Percentiles rank a stretch among this genome's conserved stretches.
Evolutionary conservation across 176 grass and related monocot genomes (phyloP).

Genomic region (Musa acuminata): DNA sequence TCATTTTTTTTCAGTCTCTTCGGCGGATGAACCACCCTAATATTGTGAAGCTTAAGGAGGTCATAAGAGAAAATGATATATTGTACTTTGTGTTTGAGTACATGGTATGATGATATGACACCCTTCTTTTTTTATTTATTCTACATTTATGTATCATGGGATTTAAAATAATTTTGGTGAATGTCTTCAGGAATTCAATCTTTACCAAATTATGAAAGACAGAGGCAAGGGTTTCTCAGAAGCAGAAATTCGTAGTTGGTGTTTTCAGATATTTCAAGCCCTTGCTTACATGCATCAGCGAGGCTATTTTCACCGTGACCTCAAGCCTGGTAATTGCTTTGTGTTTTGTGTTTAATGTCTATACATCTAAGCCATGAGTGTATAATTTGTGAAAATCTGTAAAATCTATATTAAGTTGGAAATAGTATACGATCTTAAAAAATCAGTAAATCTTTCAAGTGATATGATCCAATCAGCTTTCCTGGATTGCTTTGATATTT

Average conservation of each 20-base stretch:
- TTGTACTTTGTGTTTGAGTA: conserved; percentile 96
- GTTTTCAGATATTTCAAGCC: conserved; percentile 97
- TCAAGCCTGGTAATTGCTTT: conserved; percentile 62
- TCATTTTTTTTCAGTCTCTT: conserved; percentile 44
- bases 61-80: conserved; percentile 86
- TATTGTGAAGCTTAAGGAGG: conserved; percentile 98
- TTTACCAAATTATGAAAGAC: conserved; percentile 98
- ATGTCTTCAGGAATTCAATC: conserved; percentile 58
- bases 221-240: conserved; percentile 67
- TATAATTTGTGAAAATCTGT: too few relatives aligned
- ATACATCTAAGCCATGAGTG: too few relatives aligned
- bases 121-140: neutral
- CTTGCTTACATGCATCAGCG: conserved; percentile 98
- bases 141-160: neutral
- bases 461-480: too few relatives aligned
- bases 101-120: conserved; percentile 45
- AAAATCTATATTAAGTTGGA: too few relatives aligned
- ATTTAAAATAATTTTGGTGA: neutral
- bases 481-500: too few relatives aligned
- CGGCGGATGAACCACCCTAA: conserved; percentile 94
- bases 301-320: conserved; percentile 97
- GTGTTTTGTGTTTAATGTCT: too few relatives aligned
- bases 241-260: conserved; percentile 81
- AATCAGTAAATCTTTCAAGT: too few relatives aligned
- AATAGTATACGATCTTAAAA: too few relatives aligned